Conservation (phyloP, 768 basidiomycete species). For the Leccinum obscurum region DNA sequence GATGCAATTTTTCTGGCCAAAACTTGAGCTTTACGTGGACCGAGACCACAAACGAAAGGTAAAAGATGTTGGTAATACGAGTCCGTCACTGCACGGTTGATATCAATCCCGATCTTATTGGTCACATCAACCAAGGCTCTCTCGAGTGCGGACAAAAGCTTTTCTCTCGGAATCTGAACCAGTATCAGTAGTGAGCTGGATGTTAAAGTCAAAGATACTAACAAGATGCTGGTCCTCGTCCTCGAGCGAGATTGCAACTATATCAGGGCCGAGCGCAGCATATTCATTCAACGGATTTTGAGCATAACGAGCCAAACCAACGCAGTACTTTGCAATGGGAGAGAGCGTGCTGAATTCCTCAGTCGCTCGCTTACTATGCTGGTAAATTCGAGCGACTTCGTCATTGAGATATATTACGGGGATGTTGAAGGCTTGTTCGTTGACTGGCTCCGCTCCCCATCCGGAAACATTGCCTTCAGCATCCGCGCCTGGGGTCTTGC, state of each 20-base stretch:
- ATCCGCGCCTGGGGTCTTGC: constrained; percentile 28
- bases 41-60: constrained; percentile 90
- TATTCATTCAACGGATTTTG: constrained; percentile 96
- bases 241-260: constrained; percentile 80
- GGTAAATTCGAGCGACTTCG: constrained; percentile 91
- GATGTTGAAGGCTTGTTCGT: constrained; percentile 53
- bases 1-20: constrained; percentile 78
- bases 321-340: constrained; percentile 83
- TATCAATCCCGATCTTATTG: constrained; percentile 93
- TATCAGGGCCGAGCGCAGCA: constrained; percentile 83
- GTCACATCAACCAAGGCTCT: constrained; percentile 86
- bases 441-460: constrained; percentile 32
- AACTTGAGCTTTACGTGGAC: constrained; percentile 89
- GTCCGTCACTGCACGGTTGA: constrained; percentile 90
- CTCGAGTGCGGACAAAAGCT: constrained; percentile 78
- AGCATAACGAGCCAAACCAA: constrained; percentile 88
- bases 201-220: constrained; percentile 22
- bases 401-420: constrained; percentile 85
- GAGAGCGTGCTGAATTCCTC: constrained; percentile 83
- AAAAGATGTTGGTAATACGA: constrained; percentile 86
- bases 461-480: constrained; percentile 20
- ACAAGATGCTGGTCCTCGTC: constrained; percentile 88
- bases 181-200: constrained; percentile 7
- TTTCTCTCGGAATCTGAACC: constrained; percentile 80
- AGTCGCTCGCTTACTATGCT: constrained; percentile 81